phyloP scores from a whole-genome alignment of 306 rosid genomes.

The Prosopis cineraria region DNA sequence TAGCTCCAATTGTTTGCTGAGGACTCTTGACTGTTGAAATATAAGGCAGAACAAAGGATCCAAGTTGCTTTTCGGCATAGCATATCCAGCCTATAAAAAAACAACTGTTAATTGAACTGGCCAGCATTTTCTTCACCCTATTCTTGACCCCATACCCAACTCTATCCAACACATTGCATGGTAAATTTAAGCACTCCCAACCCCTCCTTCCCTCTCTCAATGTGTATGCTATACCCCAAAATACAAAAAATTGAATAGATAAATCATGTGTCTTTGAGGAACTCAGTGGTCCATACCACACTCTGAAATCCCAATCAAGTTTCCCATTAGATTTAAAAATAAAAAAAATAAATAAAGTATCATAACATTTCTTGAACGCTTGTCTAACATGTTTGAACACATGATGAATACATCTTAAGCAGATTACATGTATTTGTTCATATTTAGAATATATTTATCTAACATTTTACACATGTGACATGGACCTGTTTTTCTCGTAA shows the following conservation, averaged over 20 bases:
- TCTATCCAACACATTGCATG: slow-evolving; percentile 16
- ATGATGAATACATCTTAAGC: not conserved
- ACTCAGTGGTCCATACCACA: not conserved
- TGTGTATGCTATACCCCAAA: not conserved
- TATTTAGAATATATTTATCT: not conserved
- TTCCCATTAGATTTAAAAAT: slow-evolving; percentile 4
- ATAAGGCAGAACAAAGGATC: slow-evolving; percentile 78
- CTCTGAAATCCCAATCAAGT: not conserved
- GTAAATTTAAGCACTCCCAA: slow-evolving; percentile 13
- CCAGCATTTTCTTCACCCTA: not conserved
- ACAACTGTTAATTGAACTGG: not conserved
- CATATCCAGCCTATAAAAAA: slow-evolving; percentile 88
- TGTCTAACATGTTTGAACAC: not conserved
- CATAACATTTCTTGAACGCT: slow-evolving; percentile 13
- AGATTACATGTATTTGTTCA: not conserved
- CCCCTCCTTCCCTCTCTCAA: not conserved
- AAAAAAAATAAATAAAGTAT: not conserved
- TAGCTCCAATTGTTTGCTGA: slow-evolving; percentile 84
- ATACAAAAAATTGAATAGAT: not conserved
- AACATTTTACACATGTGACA: not conserved
- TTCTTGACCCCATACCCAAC: not conserved
- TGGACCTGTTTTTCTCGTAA: not conserved
- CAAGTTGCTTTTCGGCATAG: slow-evolving; percentile 97
- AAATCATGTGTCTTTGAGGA: slow-evolving; percentile 8
- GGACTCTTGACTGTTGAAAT: slow-evolving; percentile 93